Percentiles rank a stretch among this genome's conserved stretches.
These are phyloP conservation scores for Trichomonas vaginalis DNA, from an alignment of 208 protist genomes.

Conservation along the genomic window DNA sequence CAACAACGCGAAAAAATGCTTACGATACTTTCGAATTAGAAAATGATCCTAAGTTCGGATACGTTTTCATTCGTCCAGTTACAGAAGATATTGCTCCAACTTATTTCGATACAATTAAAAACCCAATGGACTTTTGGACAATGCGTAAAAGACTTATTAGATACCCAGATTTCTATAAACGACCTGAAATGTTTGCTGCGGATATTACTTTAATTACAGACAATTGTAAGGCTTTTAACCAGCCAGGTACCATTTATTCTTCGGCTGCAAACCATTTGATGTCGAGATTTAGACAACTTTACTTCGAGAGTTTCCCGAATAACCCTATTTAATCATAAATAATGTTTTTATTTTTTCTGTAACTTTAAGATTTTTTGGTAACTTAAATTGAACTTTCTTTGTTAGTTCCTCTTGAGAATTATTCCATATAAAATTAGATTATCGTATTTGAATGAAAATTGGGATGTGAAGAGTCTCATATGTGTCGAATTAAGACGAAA, in stretches of 20 bases:
- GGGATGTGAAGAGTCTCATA: background rate
- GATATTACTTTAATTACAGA: background rate
- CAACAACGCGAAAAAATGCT: background rate
- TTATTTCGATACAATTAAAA: background rate
- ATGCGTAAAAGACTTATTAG: background rate
- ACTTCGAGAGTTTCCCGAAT: background rate
- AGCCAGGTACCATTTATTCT: background rate
- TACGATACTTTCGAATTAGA: background rate
- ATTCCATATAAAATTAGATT: background rate
- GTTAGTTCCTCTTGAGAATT: background rate
- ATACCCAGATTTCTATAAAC: background rate
- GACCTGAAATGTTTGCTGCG: background rate
- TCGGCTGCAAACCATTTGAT: background rate
- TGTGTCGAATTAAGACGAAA: background rate
- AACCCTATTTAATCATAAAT: background rate
- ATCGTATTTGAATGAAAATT: background rate
- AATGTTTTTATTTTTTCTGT: background rate
- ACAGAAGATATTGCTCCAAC: constrained; percentile 2
- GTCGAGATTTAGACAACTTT: background rate
- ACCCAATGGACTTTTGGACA: constrained; percentile 10
- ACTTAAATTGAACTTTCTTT: background rate
- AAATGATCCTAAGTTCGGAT: background rate
- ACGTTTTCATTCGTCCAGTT: background rate
- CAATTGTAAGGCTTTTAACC: background rate
- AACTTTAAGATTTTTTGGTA: background rate